Evolutionary conservation across 192 early-diverging fungal genomes (phyloP).

Genomic region (Rhizophlyctis rosea): DNA sequence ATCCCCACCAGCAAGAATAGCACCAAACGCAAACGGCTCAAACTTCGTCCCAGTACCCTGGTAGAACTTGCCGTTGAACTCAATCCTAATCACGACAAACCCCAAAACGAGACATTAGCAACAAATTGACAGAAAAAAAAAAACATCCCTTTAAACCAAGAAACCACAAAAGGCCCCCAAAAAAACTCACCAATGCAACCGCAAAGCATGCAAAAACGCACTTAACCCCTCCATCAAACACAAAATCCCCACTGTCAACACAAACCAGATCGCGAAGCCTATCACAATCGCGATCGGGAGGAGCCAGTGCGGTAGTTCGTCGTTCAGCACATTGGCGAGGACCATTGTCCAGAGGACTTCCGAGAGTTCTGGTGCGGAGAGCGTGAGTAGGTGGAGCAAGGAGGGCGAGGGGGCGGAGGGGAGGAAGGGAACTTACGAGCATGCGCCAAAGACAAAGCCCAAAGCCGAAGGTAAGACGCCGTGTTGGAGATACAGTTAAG

Average conservation of each 20-base stretch:
- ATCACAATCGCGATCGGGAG: constrained; percentile 71
- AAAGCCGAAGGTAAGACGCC: constrained; percentile 96
- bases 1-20: constrained; percentile 29
- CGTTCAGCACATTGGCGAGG: constrained; percentile 50
- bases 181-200: constrained; percentile 74
- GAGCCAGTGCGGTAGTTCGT: constrained; percentile 32
- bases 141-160: constrained; percentile 1
- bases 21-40: constrained; percentile 82
- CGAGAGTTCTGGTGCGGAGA: constrained; percentile 70
- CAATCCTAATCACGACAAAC: constrained; percentile 56
- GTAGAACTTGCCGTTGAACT: constrained; percentile 99
- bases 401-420: not conserved
- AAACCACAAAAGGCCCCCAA: constrained; percentile 1
- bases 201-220: constrained; percentile 85
- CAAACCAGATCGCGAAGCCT: constrained; percentile 88
- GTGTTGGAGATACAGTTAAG: constrained; percentile 96
- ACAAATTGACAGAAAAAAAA: constrained; percentile 1
- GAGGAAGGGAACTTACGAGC: constrained; percentile 63
- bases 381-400: constrained; percentile 5
- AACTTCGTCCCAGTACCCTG: constrained; percentile 85
- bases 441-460: constrained; percentile 97
- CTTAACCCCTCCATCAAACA: constrained; percentile 85
- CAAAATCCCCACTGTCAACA: constrained; percentile 73
- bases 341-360: constrained; percentile 97
- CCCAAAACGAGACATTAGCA: not conserved